Percentiles rank a stretch among this genome's conserved stretches.
These are phyloP conservation scores for Kazachstania martiniae DNA, from an alignment of 805 yeast species.

Conservation along the genomic window DNA sequence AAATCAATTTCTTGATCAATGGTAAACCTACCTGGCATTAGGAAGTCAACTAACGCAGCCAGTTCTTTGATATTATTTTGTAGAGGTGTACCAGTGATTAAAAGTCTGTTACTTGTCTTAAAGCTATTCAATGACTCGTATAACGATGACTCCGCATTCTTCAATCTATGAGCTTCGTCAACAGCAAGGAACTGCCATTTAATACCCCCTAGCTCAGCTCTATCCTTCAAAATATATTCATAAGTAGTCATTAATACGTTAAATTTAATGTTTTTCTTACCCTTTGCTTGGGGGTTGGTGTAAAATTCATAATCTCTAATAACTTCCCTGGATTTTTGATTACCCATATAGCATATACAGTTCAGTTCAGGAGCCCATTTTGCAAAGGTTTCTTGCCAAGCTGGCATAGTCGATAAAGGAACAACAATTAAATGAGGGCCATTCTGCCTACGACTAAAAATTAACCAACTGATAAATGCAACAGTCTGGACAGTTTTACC, in stretches of 20 bases:
- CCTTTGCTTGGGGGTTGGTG: constrained; percentile 37
- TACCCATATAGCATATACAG: constrained; percentile 87
- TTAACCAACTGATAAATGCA: constrained; percentile 86
- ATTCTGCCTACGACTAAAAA: constrained; percentile 89
- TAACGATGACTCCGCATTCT: constrained; percentile 85
- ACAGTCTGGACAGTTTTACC: constrained; percentile 98
- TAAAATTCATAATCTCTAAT: constrained; percentile 82
- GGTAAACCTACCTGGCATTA: constrained; percentile 87
- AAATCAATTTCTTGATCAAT: constrained; percentile 95
- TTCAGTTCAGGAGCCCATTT: constrained; percentile 96
- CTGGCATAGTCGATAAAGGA: constrained; percentile 90
- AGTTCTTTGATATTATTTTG: constrained; percentile 93
- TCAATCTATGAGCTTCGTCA: constrained; percentile 95
- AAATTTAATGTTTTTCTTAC: constrained; percentile 64
- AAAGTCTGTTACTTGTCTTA: constrained; percentile 69
- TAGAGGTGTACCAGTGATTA: constrained; percentile 96
- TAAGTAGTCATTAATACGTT: constrained; percentile 90
- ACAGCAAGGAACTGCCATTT: constrained; percentile 97
- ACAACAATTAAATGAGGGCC: constrained; percentile 97
- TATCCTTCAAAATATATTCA: constrained; percentile 89
- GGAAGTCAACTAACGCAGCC: constrained; percentile 87
- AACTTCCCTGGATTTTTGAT: constrained; percentile 70
- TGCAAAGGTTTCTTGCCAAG: constrained; percentile 99
- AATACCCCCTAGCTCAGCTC: constrained; percentile 64
- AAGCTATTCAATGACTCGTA: constrained; percentile 81